phyloP scores from a whole-genome alignment of 1,284 basidiomycete species.

The Grifola frondosa region DNA sequence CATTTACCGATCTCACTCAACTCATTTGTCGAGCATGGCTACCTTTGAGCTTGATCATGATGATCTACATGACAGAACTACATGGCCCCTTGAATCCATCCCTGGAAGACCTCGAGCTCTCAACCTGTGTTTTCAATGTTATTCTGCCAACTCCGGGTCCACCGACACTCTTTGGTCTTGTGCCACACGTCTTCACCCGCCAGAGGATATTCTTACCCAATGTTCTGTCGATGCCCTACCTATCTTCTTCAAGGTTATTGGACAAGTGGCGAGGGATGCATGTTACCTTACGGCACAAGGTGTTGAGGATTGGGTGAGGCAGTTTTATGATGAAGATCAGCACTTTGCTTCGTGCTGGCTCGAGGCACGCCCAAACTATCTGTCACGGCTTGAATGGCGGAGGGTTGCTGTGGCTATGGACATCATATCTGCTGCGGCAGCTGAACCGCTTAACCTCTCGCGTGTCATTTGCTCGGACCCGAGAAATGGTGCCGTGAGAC shows the following conservation, averaged over 20 bases:
- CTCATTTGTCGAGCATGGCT: too few species aligned
- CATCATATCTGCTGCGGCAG: background rate
- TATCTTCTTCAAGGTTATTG: background rate
- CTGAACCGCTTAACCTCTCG: background rate
- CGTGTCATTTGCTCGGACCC: background rate
- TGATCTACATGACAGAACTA: too few species aligned
- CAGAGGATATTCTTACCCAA: too few species aligned
- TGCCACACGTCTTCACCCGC: too few species aligned
- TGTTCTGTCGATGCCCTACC: background rate
- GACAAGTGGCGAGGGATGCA: background rate
- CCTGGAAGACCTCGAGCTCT: too few species aligned
- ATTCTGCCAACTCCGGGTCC: too few species aligned
- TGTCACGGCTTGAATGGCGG: background rate
- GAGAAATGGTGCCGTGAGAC: background rate
- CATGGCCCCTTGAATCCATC: too few species aligned
- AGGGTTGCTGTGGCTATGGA: background rate
- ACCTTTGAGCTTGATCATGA: too few species aligned
- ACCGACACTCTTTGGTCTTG: too few species aligned
- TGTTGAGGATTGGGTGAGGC: background rate
- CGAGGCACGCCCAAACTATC: background rate
- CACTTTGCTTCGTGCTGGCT: background rate
- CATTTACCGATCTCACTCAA: too few species aligned
- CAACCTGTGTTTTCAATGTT: too few species aligned
- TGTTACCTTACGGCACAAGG: background rate
- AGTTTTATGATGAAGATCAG: too few species aligned